Base-by-base conservation (phyloP, 78 protist species). In the Chrysochromulina parva region DNA sequence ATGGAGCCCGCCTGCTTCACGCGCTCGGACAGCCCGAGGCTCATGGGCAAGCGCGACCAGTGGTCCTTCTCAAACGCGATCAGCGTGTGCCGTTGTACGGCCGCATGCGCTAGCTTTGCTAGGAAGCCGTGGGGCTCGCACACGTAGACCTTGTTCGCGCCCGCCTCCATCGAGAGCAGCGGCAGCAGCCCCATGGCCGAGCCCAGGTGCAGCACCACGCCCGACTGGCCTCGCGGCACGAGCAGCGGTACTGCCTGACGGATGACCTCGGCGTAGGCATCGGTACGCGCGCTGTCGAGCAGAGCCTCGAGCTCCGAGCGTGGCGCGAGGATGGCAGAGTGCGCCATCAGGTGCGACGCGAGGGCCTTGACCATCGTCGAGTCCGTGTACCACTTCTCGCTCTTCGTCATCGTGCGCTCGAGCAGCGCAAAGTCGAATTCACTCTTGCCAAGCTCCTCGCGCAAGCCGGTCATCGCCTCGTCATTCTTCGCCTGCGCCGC, bases 41-140 rank as follows among this genome's bases (percentile, higher is more conserved):
- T 69, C 78, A 69, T 69, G 13, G 78, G 78, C 9, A 69, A 50
- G n/a, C 78, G 78, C 78, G 78, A 24, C 78, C 78, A 69, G 78
- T 69, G 22, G 16, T 69, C 78, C n/a, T 17, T 28, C 78, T 69
- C 78, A 13, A 69, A 69, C 13, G 78, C 16, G 53, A 69, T 5
- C 78, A 69, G 78, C 9, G 78, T 69, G 78, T 69, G 78, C 54
- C 78, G 28, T 13, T 17, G n/a, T 50, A 69, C 78, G n/a, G 5
- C 10, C 78, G 78, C 78, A 50, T 69, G 78, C 78, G 78, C 78
- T 50, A 69, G 4, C 78, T 69, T 69, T 3, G 78, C 78, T 28
- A 5, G 17, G 78, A 69, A 69, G 78, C 78, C 78, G 13, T 69
- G 78, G 26, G 78, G 48, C 78, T 69, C 78, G 78, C 14, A 3